phyloP scores from a whole-genome alignment of 805 yeast genomes.

The Saturnispora dispora region DNA sequence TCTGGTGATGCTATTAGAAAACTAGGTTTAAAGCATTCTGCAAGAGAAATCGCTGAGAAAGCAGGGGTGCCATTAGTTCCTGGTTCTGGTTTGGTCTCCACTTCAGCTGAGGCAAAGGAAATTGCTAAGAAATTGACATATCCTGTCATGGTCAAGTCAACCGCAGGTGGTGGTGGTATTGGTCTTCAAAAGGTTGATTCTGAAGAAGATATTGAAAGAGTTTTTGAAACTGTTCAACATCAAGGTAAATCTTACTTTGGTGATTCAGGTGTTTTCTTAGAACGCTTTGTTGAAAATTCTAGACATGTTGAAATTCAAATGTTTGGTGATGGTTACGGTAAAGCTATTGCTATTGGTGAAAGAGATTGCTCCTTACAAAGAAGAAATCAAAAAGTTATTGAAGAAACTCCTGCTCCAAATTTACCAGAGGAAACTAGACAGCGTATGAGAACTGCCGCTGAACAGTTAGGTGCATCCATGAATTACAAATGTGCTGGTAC shows the following conservation, averaged over 20 bases:
- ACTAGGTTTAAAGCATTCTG: constrained; percentile 92
- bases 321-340: constrained; percentile 92
- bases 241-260: constrained; percentile 92
- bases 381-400: constrained; percentile 92
- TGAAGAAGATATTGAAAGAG: constrained; percentile 69
- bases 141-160: constrained; percentile 93
- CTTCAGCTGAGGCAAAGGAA: constrained; percentile 63
- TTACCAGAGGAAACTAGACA: constrained; percentile 71
- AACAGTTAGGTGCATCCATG: constrained; percentile 70
- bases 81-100: constrained; percentile 78
- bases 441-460: constrained; percentile 75
- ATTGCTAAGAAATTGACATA: constrained; percentile 70
- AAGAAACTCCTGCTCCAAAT: constrained; percentile 97
- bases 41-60: constrained; percentile 80
- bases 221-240: constrained; percentile 85
- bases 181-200: constrained; percentile 91
- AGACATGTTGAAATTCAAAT: constrained; percentile 96
- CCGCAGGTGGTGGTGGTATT: constrained; percentile 99
- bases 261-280: constrained; percentile 91
- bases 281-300: constrained; percentile 88
- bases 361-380: constrained; percentile 97
- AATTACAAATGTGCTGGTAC: constrained; percentile 96
- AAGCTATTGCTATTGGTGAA: constrained; percentile 91
- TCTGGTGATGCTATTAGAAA: constrained; percentile 86
- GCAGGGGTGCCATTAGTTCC: constrained; percentile 98